phyloP scores from a whole-genome alignment of 1,139 yeast genomes.

The Debaryomyces nepalensis region DNA sequence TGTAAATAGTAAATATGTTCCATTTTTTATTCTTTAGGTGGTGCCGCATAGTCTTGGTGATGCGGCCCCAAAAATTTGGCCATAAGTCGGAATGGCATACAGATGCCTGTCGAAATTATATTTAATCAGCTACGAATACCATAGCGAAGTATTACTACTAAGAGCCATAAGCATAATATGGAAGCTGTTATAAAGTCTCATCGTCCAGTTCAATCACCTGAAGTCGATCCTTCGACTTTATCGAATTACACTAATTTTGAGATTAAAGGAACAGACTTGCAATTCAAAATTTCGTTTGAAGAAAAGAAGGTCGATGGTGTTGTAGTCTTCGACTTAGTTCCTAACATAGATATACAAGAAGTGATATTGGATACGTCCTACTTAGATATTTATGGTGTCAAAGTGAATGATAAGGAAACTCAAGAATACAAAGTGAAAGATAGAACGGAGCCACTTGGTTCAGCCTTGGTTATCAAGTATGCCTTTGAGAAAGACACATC shows the following conservation, averaged over 20 bases:
- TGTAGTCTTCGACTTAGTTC: conserved; percentile 52
- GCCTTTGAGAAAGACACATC: conserved; percentile 19
- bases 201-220: conserved; percentile 56
- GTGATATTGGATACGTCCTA: conserved; percentile 73
- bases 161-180: not conserved
- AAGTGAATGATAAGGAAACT: conserved; percentile 44
- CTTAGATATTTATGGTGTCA: conserved; percentile 52
- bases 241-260: conserved; percentile 42
- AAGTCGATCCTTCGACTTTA: conserved; percentile 48
- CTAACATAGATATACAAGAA: conserved; percentile 26
- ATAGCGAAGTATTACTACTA: not conserved
- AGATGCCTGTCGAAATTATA: not conserved
- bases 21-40: not conserved
- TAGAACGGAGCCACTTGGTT: conserved; percentile 69
- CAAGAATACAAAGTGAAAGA: conserved; percentile 44
- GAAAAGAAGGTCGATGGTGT: conserved; percentile 56
- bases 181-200: conserved; percentile 17
- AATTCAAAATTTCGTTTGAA: conserved; percentile 61
- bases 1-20: not conserved
- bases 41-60: conserved; percentile 3
- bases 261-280: conserved; percentile 52
- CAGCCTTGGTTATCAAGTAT: conserved; percentile 52
- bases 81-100: conserved; percentile 1
- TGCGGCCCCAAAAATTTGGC: conserved; percentile 8
- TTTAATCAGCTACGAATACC: not conserved